These are phyloP conservation scores for Peronospora destructor DNA, from an alignment of 352 stramenopile genomes.

Conservation along the genomic window DNA sequence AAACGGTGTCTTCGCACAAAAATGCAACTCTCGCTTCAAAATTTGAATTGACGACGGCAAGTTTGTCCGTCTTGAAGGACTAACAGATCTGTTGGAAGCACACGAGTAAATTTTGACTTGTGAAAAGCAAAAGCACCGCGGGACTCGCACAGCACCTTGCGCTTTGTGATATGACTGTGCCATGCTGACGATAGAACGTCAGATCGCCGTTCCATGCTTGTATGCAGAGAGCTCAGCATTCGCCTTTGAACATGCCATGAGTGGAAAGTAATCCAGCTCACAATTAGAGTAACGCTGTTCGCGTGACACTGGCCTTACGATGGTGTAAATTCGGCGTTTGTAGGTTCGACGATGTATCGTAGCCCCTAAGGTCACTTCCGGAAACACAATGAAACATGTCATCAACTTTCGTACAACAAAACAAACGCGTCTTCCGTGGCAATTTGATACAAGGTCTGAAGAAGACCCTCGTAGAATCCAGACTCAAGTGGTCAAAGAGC, in stretches of 20 bases:
- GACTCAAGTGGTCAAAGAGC: too few species aligned
- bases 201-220: constrained; percentile 26
- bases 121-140: constrained; percentile 44
- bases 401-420: constrained; percentile 5
- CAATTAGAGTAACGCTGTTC: constrained; percentile 26
- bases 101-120: constrained; percentile 33
- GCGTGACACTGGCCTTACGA: constrained; percentile 31
- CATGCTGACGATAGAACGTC: constrained; percentile 33
- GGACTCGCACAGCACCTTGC: constrained; percentile 18
- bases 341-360: too few species aligned
- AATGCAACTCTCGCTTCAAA: constrained; percentile 19
- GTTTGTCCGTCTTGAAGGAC: constrained; percentile 24
- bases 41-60: constrained; percentile 14
- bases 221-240: constrained; percentile 7
- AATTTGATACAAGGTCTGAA: too few species aligned
- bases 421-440: too few species aligned
- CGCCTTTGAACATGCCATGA: constrained; percentile 12
- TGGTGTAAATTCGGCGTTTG: too few species aligned
- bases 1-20: constrained; percentile 19
- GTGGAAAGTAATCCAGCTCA: constrained; percentile 34
- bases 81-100: constrained; percentile 28
- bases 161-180: constrained; percentile 13
- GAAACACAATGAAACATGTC: constrained; percentile 23
- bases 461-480: too few species aligned
- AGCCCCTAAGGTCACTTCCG: too few species aligned